Evolutionary conservation across 768 basidiomycete genomes (phyloP).

Genomic region (Suillus variegatus): DNA sequence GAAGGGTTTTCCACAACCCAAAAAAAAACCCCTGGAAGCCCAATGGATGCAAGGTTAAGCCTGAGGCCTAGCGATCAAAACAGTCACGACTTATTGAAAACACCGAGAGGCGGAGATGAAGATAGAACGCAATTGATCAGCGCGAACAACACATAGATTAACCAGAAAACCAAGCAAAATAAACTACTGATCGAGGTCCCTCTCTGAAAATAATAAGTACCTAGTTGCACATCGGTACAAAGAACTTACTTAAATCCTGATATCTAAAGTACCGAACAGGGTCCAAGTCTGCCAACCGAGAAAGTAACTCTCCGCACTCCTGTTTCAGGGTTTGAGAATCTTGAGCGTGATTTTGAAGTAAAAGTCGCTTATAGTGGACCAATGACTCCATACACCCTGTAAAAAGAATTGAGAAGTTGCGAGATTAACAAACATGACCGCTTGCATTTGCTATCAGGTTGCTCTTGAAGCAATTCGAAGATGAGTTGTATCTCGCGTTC

Average conservation of each 20-base stretch:
- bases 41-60: not conserved
- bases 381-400: constrained; percentile 95
- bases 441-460: constrained; percentile 93
- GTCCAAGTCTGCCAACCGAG: constrained; percentile 65
- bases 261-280: constrained; percentile 68
- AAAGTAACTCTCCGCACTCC: constrained; percentile 53
- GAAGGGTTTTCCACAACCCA: no score
- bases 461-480: constrained; percentile 80
- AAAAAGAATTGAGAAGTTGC: not conserved
- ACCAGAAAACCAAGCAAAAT: not conserved
- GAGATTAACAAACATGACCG: constrained; percentile 3
- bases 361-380: constrained; percentile 77
- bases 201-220: not conserved
- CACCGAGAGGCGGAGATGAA: not conserved
- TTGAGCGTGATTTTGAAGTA: constrained; percentile 50
- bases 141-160: not conserved
- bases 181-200: not conserved
- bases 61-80: not conserved
- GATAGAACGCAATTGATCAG: not conserved
- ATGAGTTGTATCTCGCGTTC: constrained; percentile 78
- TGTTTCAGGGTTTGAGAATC: constrained; percentile 39
- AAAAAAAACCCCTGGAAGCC: no score
- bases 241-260: constrained; percentile 54
- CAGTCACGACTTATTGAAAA: not conserved
- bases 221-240: no score